Evolutionary conservation across 192 early-diverging fungal species (phyloP).

Genomic region (Rhizophagus sp.): DNA sequence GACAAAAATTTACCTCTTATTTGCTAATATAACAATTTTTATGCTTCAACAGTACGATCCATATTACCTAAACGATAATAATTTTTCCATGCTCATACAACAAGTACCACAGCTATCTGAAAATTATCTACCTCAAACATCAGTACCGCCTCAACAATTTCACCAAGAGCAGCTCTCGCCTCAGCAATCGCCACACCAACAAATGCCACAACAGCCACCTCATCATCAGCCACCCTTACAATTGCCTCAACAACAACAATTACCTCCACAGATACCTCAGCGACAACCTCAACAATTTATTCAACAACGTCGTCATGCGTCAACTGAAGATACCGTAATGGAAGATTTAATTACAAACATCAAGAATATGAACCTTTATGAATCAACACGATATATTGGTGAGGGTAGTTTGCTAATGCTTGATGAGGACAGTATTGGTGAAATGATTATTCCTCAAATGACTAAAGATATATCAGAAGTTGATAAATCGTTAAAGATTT

Average conservation of each 20-base stretch:
- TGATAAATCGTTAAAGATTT: conserved; percentile 1
- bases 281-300: not conserved
- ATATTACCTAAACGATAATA: conserved; percentile 14
- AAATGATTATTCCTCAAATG: conserved; percentile 18
- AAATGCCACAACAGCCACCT: not conserved
- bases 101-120: not conserved
- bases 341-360: not conserved
- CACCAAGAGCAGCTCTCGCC: no score
- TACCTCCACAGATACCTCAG: not conserved
- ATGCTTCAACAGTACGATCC: conserved; percentile 25
- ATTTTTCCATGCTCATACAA: conserved; percentile 3
- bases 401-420: conserved; percentile 19
- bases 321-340: not conserved
- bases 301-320: no score
- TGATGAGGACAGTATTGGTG: conserved; percentile 3
- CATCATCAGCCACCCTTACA: not conserved
- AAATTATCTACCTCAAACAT: not conserved
- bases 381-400: conserved; percentile 25
- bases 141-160: not conserved
- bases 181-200: not conserved
- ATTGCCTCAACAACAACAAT: not conserved
- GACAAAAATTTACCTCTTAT: no score
- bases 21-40: no score
- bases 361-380: conserved; percentile 9
- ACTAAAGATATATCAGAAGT: conserved; percentile 12